Base-by-base conservation (phyloP, 2,329 filamentous ascomycete species). In the Colletotrichum caudatum region DNA sequence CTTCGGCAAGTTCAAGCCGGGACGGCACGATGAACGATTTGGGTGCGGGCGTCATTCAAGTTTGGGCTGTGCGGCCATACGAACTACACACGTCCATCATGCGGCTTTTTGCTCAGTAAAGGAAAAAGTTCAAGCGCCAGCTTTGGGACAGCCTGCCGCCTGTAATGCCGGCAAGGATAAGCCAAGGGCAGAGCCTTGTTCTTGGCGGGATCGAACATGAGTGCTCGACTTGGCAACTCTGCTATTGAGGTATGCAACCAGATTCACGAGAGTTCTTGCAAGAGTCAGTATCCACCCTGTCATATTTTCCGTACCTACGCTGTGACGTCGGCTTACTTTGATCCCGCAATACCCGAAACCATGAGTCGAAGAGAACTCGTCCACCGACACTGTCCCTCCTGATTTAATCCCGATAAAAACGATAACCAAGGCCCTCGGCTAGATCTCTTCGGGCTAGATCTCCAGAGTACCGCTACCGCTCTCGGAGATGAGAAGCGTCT, bases 281-380 rank as follows among this genome's bases (percentile, higher is more conserved):
- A 62, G 60, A 62, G 60, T 62, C 60, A 53, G 46, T 33, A 51
- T n/a, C 46, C 16, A 12, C 29, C 33, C 5, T 9, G 18, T 5
- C 16, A 37, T 18, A 12, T 33, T 26, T 39, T 26, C 23, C 3
- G n/a, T 35, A 20, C 26, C 26, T 29, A 29, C 46, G n/a, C 48
- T 20, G 48, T 16, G 9, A 53, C 33, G n/a, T 20, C 7, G 18
- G 12, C 46, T 62, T 51, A 62, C 46, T 62, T 62, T 29, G 8
- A 37, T 18, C 26, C 23, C 33, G 46, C 60, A 62, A 46, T 29
- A 29, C n/a, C 44, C 60, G 60, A 62, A 62, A 62, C 60, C 16
- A 50, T 35, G 11, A 8, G 9, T 14, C 35, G 60, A 62, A 46
- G 9, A 12, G 26, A 3, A 16, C 37, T n/a, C 12, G 16, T 16